These are phyloP conservation scores for Penicillium frequentans DNA, from an alignment of 2,329 filamentous ascomycete species.

Conservation along the genomic window DNA sequence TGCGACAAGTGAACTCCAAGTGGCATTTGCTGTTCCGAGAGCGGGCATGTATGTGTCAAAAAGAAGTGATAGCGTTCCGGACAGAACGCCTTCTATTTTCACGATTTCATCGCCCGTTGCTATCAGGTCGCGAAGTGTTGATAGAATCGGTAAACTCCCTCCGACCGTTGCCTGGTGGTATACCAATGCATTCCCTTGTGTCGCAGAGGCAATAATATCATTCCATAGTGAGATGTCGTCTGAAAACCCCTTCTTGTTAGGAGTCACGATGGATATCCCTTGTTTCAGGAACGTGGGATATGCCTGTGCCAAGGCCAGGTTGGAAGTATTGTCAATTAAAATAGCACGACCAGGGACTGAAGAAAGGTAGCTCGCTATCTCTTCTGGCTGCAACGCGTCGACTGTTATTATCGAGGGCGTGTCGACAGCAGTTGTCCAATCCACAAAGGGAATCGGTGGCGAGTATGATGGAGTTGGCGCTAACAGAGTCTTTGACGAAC, in stretches of 20 bases:
- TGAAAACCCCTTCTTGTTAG: constrained; percentile 98
- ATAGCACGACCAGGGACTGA: constrained; percentile 74
- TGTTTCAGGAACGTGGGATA: constrained; percentile 78
- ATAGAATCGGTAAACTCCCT: constrained; percentile 89
- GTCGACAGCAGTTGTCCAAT: constrained; percentile 58
- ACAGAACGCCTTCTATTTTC: constrained; percentile 95
- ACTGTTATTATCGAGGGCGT: constrained; percentile 55
- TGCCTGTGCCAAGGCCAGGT: constrained; percentile 73
- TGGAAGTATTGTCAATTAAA: constrained; percentile 93
- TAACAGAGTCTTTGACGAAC: constrained; percentile 77
- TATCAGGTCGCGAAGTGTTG: constrained; percentile 86
- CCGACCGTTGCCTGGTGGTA: constrained; percentile 96
- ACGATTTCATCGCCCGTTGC: constrained; percentile 89
- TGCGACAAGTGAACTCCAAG: constrained; percentile 87
- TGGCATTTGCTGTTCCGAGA: constrained; percentile 58
- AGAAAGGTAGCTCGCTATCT: constrained; percentile 74
- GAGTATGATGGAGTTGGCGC: constrained; percentile 65
- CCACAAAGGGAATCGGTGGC: constrained; percentile 58
- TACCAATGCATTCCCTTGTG: constrained; percentile 65
- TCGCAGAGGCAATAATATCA: constrained; percentile 75
- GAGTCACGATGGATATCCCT: constrained; percentile 88
- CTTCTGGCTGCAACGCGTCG: constrained; percentile 56
- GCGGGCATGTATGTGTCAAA: constrained; percentile 96
- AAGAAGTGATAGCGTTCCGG: constrained; percentile 94
- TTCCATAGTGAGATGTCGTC: constrained; percentile 78